A percentile compares a stretch with the other conserved stretches of the same genome.
phyloP scores from a whole-genome alignment of 257 asterid genomes.

The Leptodermis oblonga region DNA sequence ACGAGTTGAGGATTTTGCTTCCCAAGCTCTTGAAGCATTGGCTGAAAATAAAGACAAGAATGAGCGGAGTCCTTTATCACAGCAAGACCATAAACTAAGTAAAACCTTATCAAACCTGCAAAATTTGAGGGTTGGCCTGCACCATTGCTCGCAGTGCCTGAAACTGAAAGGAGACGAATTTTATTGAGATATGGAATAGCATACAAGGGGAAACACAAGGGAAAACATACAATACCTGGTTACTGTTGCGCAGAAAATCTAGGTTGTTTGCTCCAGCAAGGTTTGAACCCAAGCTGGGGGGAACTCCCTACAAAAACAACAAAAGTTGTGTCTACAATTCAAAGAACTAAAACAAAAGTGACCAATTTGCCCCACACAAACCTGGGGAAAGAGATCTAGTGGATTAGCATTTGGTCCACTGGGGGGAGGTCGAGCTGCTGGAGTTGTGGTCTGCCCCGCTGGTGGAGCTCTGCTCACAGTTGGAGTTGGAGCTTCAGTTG shows the following conservation, averaged over 20 bases:
- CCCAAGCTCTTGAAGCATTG: constrained; percentile 95
- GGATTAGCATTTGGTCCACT: constrained; percentile 86
- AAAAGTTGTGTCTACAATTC: background rate
- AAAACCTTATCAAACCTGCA: constrained; percentile 48
- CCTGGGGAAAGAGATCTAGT: constrained; percentile 87
- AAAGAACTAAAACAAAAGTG: background rate
- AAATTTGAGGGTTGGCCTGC: constrained; percentile 87
- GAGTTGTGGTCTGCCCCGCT: no score
- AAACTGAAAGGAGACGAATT: constrained; percentile 41
- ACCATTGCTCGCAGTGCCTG: constrained; percentile 74
- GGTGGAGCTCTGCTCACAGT: constrained; percentile 45
- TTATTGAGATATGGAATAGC: no score
- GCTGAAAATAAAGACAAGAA: constrained; percentile 44
- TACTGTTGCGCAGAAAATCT: constrained; percentile 83
- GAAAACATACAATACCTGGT: constrained; percentile 65
- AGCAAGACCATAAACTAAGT: background rate
- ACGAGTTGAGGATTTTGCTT: constrained; percentile 89
- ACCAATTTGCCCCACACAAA: constrained; percentile 10
- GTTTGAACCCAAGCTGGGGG: constrained; percentile 59
- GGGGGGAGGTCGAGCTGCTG: constrained; percentile 53
- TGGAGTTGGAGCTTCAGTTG: constrained; percentile 59
- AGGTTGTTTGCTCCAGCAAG: constrained; percentile 63
- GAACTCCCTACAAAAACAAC: constrained; percentile 64
- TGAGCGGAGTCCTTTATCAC: background rate
- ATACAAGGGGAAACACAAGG: no score